Percentiles rank a stretch among this genome's conserved stretches.
Evolutionary conservation across 257 asterid species (phyloP).

Genomic region (Primulina tabacum): DNA sequence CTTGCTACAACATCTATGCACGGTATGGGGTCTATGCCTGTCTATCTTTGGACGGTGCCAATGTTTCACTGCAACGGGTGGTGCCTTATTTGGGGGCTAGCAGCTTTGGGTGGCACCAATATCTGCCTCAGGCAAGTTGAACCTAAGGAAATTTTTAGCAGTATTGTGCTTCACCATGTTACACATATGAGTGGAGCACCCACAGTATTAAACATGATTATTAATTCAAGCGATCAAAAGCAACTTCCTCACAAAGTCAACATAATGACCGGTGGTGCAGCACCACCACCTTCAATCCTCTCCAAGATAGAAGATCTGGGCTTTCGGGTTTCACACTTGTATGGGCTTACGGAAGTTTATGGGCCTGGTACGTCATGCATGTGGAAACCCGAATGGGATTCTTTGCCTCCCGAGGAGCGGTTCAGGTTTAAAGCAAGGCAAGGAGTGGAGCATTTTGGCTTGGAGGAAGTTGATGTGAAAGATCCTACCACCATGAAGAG

Average conservation of each 20-base stretch:
- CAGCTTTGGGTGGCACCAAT: conserved; percentile 62
- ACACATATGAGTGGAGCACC: conserved; percentile 65
- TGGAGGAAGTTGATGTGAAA: conserved; percentile 51
- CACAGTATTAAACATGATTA: conserved; percentile 47
- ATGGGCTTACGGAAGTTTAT: conserved; percentile 52
- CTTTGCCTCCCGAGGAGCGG: conserved; percentile 33
- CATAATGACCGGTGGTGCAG: conserved; percentile 57
- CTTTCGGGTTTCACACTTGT: conserved; percentile 46
- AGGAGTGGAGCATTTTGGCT: conserved; percentile 47
- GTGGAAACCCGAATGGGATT: conserved; percentile 57
- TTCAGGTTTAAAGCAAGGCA: conserved; percentile 41
- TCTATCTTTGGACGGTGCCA: conserved; percentile 63
- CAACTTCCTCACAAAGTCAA: conserved; percentile 39
- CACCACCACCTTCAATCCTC: conserved; percentile 49
- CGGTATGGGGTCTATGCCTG: conserved; percentile 39
- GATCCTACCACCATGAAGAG: conserved; percentile 37
- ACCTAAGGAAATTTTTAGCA: conserved; percentile 39
- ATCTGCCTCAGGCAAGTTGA: conserved; percentile 45
- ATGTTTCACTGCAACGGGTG: conserved; percentile 68
- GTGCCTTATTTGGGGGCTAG: conserved; percentile 60
- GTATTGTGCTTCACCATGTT: conserved; percentile 33
- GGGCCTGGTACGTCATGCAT: conserved; percentile 51
- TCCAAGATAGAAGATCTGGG: conserved; percentile 43
- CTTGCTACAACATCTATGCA: conserved; percentile 41
- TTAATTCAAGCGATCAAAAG: conserved; percentile 28